Evolutionary conservation across 2,329 filamentous ascomycete genomes (phyloP).

Genomic region (Diplodia sapinea): DNA sequence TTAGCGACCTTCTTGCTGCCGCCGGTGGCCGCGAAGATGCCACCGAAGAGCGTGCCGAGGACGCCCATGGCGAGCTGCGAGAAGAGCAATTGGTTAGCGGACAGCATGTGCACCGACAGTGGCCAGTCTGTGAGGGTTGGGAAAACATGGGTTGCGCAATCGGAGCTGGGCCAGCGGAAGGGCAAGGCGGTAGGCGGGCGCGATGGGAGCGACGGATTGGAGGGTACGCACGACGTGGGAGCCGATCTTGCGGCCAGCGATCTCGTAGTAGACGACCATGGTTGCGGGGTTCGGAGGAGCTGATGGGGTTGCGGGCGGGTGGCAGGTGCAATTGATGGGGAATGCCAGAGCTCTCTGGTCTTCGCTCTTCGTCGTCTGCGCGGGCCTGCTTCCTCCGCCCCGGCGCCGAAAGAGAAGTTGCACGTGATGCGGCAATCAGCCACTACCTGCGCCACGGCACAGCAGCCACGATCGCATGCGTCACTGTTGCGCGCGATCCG

Average conservation of each 20-base stretch:
- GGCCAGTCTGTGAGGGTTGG: constrained; percentile 5
- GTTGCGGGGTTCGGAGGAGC: constrained; percentile 39
- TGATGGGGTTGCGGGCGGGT: constrained; percentile 36
- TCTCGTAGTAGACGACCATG: constrained; percentile 61
- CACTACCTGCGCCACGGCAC: constrained; percentile 4
- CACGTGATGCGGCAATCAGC: not conserved
- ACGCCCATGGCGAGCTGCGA: constrained; percentile 66
- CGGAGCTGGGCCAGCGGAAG: constrained; percentile 22
- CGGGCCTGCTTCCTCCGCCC: constrained; percentile 7
- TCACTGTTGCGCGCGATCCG: constrained; percentile 1
- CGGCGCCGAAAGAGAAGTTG: not conserved
- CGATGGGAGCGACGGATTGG: constrained; percentile 9
- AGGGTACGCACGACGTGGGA: constrained; percentile 57
- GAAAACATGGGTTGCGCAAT: constrained; percentile 10
- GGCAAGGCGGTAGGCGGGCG: constrained; percentile 4
- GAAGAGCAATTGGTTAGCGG: constrained; percentile 32
- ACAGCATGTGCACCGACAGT: not conserved
- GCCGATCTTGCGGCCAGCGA: constrained; percentile 60
- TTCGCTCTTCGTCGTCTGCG: constrained; percentile 28
- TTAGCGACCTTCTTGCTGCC: constrained; percentile 51
- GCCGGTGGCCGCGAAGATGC: constrained; percentile 44
- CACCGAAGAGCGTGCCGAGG: constrained; percentile 43
- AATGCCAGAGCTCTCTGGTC: constrained; percentile 26
- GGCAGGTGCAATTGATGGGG: constrained; percentile 25
- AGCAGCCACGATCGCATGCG: not conserved